Evolutionary conservation across 352 stramenopile species (phyloP).

Genomic region (Phytophthora agathidicida): DNA sequence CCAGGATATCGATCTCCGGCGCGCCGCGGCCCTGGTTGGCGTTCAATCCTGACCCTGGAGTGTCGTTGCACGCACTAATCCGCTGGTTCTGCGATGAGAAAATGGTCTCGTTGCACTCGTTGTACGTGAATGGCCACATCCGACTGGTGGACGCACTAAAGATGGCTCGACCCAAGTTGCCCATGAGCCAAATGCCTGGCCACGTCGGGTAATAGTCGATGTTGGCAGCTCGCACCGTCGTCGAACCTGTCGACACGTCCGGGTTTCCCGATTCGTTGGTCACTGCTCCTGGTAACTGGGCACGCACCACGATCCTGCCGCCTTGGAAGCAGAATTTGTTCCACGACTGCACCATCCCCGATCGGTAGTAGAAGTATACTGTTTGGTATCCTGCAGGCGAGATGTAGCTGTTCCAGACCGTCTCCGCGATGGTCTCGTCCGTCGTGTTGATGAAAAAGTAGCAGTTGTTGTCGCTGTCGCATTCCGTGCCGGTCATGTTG

Average conservation of each 20-base stretch:
- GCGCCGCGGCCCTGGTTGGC: constrained; percentile 33
- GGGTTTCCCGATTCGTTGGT: constrained; percentile 52
- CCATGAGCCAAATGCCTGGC: constrained; percentile 22
- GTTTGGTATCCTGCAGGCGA: constrained; percentile 32
- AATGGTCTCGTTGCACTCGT: constrained; percentile 73
- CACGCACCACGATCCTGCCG: constrained; percentile 87
- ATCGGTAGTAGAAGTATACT: constrained; percentile 31
- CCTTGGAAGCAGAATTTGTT: constrained; percentile 67
- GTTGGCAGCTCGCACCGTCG: constrained; percentile 13
- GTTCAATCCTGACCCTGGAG: constrained; percentile 89
- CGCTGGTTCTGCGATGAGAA: constrained; percentile 36
- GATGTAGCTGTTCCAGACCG: constrained; percentile 50
- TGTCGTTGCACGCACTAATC: constrained; percentile 78
- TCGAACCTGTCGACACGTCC: constrained; percentile 6
- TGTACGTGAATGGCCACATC: constrained; percentile 93
- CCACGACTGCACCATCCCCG: constrained; percentile 64
- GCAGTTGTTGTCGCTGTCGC: constrained; percentile 43
- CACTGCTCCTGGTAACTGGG: constrained; percentile 48
- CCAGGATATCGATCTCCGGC: constrained; percentile 38
- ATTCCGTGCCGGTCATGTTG: constrained; percentile 58
- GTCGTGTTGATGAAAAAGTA: constrained; percentile 53
- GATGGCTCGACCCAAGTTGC: constrained; percentile 19
- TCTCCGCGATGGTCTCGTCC: constrained; percentile 36
- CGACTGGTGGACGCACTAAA: constrained; percentile 36
- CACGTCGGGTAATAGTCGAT: constrained; percentile 27